Conservation (phyloP, 768 basidiomycete genomes). For the Tricholomella constricta region DNA sequence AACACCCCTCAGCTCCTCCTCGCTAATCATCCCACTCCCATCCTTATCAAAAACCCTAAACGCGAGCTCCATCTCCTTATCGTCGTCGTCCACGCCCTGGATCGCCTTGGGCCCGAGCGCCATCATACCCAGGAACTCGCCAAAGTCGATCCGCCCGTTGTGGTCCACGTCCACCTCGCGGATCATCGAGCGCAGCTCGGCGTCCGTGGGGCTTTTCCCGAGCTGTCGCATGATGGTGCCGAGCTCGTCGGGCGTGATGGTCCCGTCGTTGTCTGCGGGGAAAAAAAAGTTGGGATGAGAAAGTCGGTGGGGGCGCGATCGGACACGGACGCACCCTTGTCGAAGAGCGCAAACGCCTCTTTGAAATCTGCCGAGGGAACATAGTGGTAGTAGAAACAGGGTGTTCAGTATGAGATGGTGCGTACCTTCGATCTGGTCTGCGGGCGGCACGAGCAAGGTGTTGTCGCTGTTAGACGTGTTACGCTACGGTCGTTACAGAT, state of each 20-base stretch:
- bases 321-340: constrained; percentile 26
- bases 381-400: not conserved
- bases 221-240: constrained; percentile 51
- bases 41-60: constrained; percentile 90
- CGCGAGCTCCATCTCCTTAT: constrained; percentile 49
- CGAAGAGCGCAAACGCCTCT: constrained; percentile 26
- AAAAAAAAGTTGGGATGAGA: not conserved
- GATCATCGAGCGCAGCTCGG: constrained; percentile 51
- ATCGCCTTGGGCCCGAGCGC: constrained; percentile 44
- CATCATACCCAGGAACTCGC: constrained; percentile 51
- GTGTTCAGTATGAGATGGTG: not conserved
- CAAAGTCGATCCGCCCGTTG: constrained; percentile 48
- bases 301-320: not conserved
- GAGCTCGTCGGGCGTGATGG: constrained; percentile 51
- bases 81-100: constrained; percentile 41
- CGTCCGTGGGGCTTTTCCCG: constrained; percentile 50
- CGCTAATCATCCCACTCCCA: constrained; percentile 87
- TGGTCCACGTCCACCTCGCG: constrained; percentile 47
- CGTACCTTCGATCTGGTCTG: constrained; percentile 18
- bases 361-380: constrained; percentile 18
- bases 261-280: constrained; percentile 46
- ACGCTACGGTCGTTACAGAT: not conserved
- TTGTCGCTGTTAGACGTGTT: too few relatives aligned
- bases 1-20: constrained; percentile 88
- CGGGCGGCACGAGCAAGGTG: too few relatives aligned